Base-by-base conservation (phyloP, 73 alveolate species). In the Paramecium biaurelia region DNA sequence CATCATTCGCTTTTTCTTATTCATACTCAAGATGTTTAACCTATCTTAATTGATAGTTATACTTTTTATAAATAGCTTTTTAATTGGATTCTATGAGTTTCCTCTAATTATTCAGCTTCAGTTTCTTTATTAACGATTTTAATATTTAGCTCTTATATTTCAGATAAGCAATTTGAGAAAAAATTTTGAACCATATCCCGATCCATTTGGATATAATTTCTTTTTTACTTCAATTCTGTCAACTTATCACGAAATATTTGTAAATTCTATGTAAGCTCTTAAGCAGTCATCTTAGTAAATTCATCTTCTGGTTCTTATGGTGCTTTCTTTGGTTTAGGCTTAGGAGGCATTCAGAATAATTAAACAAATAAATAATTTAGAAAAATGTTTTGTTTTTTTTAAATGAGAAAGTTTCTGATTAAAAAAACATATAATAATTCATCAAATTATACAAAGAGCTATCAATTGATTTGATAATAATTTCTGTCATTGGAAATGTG, bases 11-110 rank as follows among this genome's bases (percentile, higher is more conserved):
- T 82, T 93, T 93, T 86, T 93, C 95, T 84, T 97, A 98, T 70
- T 97, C 99, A 76, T 97, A 97, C 94, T 97, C 99, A 76, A 97
- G 88, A 94, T 97, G 99, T 92, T 97, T 92, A 76, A 96, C 98
- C 94, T 89, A 82, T 56, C 34, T 57, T 42, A 2, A 70, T 30
- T 28, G 47, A 41, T 53, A 63, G 82, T 42, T 41, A 70, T 89
- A 89, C 94, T 95, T 96, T 97, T 92, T 97, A 95, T 94, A 97
- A 92, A 92, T 93, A 97, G 47, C 97, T 99, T 76, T 97, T 97
- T 57, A 97, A 95, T 85, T 94, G 97, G 85, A 94, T 96, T 70
- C 97, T 92, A 92, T 97, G 99, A 18, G 93, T 96, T 57, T 97
- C 98, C 56, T 96, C 98, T 57, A 90, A 70, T 57, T 94, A 70